phyloP scores from a whole-genome alignment of 441 rosid species.

The Syzygium syzygioides region DNA sequence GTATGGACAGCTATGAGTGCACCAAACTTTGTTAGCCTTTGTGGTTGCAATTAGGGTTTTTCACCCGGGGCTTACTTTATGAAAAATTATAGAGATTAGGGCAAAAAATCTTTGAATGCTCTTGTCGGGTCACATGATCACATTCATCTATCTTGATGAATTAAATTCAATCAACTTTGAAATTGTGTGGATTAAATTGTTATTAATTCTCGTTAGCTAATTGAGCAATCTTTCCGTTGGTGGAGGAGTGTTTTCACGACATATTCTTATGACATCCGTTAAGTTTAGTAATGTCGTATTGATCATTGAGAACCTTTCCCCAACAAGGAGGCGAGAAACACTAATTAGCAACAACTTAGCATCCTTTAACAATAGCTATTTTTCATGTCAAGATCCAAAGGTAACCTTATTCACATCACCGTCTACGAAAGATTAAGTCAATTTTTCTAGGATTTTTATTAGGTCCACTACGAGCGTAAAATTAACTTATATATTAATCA shows the following conservation, averaged over 20 bases:
- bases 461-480: too few relatives aligned
- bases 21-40: background rate
- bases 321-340: background rate
- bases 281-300: background rate
- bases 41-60: background rate
- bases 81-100: background rate
- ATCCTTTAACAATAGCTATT: too few relatives aligned
- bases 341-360: too few relatives aligned
- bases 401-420: too few relatives aligned
- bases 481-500: too few relatives aligned
- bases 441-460: too few relatives aligned
- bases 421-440: too few relatives aligned
- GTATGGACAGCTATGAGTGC: background rate
- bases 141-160: background rate
- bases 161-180: too few relatives aligned
- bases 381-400: too few relatives aligned
- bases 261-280: background rate
- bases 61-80: background rate
- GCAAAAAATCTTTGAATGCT: background rate
- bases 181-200: too few relatives aligned
- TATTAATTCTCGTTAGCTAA: background rate
- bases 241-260: background rate
- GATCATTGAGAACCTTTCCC: background rate
- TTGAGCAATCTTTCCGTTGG: background rate
- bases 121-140: accelerated